Conservation (phyloP, 139 green algal genomes). For the Micromonas pusilla region DNA sequence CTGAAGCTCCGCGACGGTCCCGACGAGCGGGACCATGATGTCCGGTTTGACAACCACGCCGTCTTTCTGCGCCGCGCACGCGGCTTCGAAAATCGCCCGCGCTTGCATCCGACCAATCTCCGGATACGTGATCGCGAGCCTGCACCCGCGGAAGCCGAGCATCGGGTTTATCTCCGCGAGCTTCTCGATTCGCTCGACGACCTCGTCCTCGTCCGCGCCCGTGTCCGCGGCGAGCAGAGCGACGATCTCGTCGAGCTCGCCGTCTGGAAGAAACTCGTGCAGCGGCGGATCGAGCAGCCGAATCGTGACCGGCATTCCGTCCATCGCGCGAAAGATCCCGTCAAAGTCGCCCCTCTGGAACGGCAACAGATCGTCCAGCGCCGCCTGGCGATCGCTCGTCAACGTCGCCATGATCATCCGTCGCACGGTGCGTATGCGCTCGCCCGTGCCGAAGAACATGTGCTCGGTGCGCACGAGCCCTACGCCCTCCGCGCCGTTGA, state of each 20-base stretch:
- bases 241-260: conserved; percentile 58
- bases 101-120: conserved; percentile 74
- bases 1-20: conserved; percentile 52
- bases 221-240: conserved; percentile 48
- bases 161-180: conserved; percentile 78
- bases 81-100: conserved; percentile 78
- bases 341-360: conserved; percentile 75
- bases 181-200: conserved; percentile 56
- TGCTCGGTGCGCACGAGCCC: conserved; percentile 82
- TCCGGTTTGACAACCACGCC: conserved; percentile 56
- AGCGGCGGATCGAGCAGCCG: conserved; percentile 86
- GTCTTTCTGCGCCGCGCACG: conserved; percentile 44
- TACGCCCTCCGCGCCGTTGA: conserved; percentile 79
- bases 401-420: conserved; percentile 74
- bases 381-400: conserved; percentile 40
- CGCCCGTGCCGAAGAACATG: conserved; percentile 81
- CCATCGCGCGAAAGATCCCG: conserved; percentile 75
- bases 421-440: conserved; percentile 71
- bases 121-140: conserved; percentile 79
- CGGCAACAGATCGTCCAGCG: conserved; percentile 57
- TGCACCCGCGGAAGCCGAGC: conserved; percentile 79
- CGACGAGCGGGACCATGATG: conserved; percentile 91
- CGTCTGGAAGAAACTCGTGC: conserved; percentile 87
- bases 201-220: conserved; percentile 25
- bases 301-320: conserved; percentile 80